Base-by-base conservation (phyloP, 163 green algal species). In the Scenedesmus sp. region DNA sequence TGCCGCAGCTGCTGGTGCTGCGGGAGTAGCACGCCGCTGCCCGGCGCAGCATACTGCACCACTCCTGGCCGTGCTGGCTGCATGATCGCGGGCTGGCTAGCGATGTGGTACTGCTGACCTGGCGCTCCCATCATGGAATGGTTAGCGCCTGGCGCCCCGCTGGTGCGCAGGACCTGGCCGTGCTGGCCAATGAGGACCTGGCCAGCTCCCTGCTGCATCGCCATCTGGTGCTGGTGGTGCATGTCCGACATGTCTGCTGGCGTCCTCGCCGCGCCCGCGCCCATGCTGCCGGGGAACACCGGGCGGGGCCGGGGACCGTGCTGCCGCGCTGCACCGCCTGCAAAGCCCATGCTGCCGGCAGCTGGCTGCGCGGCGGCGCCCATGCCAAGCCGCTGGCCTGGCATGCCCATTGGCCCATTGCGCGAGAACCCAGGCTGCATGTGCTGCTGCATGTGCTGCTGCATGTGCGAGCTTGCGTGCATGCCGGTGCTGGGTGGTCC, bases 1-100 rank as follows among this genome's bases (percentile, higher is more conserved):
- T 82, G 73, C 35, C 73, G 73, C 73, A 82, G 35, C 73, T 82
- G 73, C 73, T 82, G 73, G 35, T 82, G 73, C 73, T 44, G 73
- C 12, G 73, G 65, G 30, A 76, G 30, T 37, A 76, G 65, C 30
- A 40, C 65, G 24, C 30, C 30, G 30, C 30, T 10, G 30, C 65
- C 65, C 40, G 30, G 30, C 16, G 46, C 30, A 18, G 82, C 82
- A 81, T 81, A 46, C 72, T 44, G 72, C 72, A 44, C 72, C 35
- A 44, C 35, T 30, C 35, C 35, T 81, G 35, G 35, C 30, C 65
- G 65, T 10, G 40, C 65, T 7, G 30, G 65, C 65, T 76, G 65
- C 65, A 76, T 37, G 5, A 40, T 76, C 16, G 65, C 26, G 6
- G 65, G 30, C 65, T 76, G 65, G 65, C 65, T 76, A 12, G 65